phyloP scores from a whole-genome alignment of 2,329 filamentous ascomycete species.

The Acarospora socialis region DNA sequence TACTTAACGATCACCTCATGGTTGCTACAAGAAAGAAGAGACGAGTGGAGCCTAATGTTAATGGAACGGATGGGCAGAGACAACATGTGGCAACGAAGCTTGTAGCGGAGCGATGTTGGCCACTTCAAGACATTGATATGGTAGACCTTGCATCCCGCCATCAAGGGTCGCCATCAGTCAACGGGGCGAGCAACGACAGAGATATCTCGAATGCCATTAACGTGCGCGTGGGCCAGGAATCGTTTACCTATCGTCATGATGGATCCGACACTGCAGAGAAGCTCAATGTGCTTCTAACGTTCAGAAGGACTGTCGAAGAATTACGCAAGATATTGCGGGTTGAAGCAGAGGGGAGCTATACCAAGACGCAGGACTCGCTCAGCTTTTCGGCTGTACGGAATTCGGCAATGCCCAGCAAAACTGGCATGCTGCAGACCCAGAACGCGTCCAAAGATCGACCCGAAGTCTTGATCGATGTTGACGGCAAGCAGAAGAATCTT shows the following conservation, averaged over 20 bases:
- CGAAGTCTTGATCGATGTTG: slow-evolving; percentile 78
- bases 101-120: slow-evolving; percentile 89
- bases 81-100: slow-evolving; percentile 50
- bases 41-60: slow-evolving; percentile 51
- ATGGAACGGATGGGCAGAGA: slow-evolving; percentile 27
- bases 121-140: slow-evolving; percentile 80
- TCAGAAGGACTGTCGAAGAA: slow-evolving; percentile 85
- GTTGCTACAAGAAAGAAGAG: slow-evolving; percentile 89
- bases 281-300: slow-evolving; percentile 65
- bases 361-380: slow-evolving; percentile 66
- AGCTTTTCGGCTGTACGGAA: slow-evolving; percentile 75
- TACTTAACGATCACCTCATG: slow-evolving; percentile 88
- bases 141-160: slow-evolving; percentile 58
- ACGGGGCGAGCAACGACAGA: slow-evolving; percentile 25
- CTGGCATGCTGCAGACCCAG: slow-evolving; percentile 62
- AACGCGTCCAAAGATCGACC: slow-evolving; percentile 60
- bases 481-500: slow-evolving; percentile 90
- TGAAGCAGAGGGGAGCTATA: slow-evolving; percentile 76
- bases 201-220: slow-evolving; percentile 72
- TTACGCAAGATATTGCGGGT: slow-evolving; percentile 71
- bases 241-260: slow-evolving; percentile 87
- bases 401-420: slow-evolving; percentile 60
- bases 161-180: slow-evolving; percentile 18
- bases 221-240: slow-evolving; percentile 76
- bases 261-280: slow-evolving; percentile 70